Evolutionary conservation across 2,329 filamentous ascomycete species (phyloP).

Genomic region (Neofusicoccum sp.): DNA sequence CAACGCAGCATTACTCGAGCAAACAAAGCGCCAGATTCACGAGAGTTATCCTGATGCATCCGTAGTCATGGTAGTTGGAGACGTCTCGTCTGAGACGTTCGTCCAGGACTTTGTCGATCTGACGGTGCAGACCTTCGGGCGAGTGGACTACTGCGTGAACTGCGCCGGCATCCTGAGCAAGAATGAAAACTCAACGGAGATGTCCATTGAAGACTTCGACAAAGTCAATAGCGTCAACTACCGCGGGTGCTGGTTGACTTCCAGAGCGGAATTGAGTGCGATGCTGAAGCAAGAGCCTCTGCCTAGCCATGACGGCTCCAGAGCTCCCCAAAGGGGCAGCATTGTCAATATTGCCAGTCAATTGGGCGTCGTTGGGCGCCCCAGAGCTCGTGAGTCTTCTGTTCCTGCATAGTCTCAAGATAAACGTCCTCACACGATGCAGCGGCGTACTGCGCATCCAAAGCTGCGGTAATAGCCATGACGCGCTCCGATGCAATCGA

Average conservation of each 20-base stretch:
- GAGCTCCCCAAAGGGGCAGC: slow-evolving; percentile 36
- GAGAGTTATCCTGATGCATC: slow-evolving; percentile 34
- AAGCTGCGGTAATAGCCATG: slow-evolving; percentile 59
- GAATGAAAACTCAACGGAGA: slow-evolving; percentile 46
- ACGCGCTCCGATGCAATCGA: slow-evolving; percentile 58
- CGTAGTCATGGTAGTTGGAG: slow-evolving; percentile 41
- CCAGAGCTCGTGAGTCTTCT: slow-evolving; percentile 33
- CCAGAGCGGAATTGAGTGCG: slow-evolving; percentile 50
- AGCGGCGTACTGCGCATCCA: slow-evolving; percentile 59
- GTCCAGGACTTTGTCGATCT: slow-evolving; percentile 39
- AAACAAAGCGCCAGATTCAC: slow-evolving; percentile 36
- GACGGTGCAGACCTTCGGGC: slow-evolving; percentile 37
- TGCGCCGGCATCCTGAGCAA: slow-evolving; percentile 54
- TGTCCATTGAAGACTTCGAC: slow-evolving; percentile 51
- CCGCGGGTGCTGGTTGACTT: slow-evolving; percentile 57
- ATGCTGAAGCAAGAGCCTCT: slow-evolving; percentile 54
- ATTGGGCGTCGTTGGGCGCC: slow-evolving; percentile 43
- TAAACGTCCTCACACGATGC: background rate
- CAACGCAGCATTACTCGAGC: slow-evolving; percentile 40
- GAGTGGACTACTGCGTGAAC: slow-evolving; percentile 57
- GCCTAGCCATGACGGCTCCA: slow-evolving; percentile 49
- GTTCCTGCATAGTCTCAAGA: background rate
- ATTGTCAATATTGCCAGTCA: slow-evolving; percentile 58
- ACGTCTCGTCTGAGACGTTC: slow-evolving; percentile 50
- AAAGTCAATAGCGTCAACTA: slow-evolving; percentile 57